Base-by-base conservation (phyloP, 768 basidiomycete genomes). In the Leccinellum rugosiceps region DNA sequence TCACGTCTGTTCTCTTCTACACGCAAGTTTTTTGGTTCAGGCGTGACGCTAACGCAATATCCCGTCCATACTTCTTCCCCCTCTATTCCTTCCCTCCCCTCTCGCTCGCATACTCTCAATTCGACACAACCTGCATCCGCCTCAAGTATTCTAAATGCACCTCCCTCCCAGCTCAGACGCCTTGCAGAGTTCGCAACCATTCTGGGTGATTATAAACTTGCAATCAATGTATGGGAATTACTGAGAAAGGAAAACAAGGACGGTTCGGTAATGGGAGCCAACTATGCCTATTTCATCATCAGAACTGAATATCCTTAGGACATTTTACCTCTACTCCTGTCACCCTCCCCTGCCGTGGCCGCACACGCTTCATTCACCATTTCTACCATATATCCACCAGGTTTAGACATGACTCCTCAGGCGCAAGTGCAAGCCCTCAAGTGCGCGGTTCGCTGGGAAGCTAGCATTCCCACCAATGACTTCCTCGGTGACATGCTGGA, bases 121-220 rank as follows among this genome's bases (percentile, higher is more conserved):
- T 34, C 72, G 70, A 65, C 76, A 11, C 50, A 73, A 75, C 52
- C 58, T 1, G 25, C 65, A 32, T 62, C 65, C 41, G 57, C 58
- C 23, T 65, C 55, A 38, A 49, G n/a, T 31, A 60, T 57, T 45
- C 43, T 57, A 2, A 50, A 60, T 41, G 66, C 77, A 26, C 79
- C 82, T 7, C 83, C 84, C 7, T 79, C 86, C 5, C 91, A 88
- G 64, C 85, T 88, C 61, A 81, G 94, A 46, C 85, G 96, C n/a
- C 77, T 98, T 4, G 97, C 94, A 10, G 97, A 99, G 71, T 95
- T 98, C 74, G 87, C 93, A 9, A 97, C 97, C 19, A 84, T 95
- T 57, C 74, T 98, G 3, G 90, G 94, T 3, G 97, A 99, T 72
- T 85, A 86, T 70, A 93, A 91, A 63, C 78, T 95, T 31, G 96